Percentiles rank a stretch among this genome's conserved stretches.
Conservation (phyloP, 129 eudicot species). For the Gnaphalium uliginosum region DNA sequence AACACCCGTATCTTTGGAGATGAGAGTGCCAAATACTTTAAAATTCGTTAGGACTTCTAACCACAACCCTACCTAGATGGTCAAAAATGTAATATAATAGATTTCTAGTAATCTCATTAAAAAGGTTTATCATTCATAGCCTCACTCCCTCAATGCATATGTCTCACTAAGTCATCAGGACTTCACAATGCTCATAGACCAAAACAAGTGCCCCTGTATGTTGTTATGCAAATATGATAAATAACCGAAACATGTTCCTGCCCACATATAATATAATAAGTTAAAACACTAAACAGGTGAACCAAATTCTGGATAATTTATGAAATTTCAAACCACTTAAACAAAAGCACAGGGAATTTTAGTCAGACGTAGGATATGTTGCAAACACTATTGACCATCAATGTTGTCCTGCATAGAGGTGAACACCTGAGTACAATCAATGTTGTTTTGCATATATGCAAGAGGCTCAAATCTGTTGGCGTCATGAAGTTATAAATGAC, state of each 20-base stretch:
- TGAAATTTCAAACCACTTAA: no score
- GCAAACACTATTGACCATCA: background rate
- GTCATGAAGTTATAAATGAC: background rate
- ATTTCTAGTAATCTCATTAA: constrained; percentile 8
- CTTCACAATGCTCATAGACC: background rate
- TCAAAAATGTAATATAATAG: constrained; percentile 1
- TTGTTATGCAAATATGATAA: no score
- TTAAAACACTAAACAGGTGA: no score
- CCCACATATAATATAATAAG: no score
- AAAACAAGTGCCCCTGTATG: background rate
- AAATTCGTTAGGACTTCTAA: background rate
- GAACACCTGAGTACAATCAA: background rate
- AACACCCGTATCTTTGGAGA: no score
- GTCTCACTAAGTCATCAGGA: constrained; percentile 1
- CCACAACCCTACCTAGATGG: constrained; percentile 7
- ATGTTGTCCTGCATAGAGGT: background rate
- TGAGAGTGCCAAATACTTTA: background rate
- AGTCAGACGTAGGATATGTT: background rate
- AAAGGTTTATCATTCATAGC: background rate
- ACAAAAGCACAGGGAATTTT: no score
- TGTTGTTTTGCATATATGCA: background rate
- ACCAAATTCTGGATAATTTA: no score
- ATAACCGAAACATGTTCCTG: no score
- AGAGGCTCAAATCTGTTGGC: background rate
- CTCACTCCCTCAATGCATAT: constrained; percentile 8